Percentiles rank a stretch among this genome's conserved stretches.
Conservation (phyloP, 202 grass and related monocot species). For the Zoysia matrella region DNA sequence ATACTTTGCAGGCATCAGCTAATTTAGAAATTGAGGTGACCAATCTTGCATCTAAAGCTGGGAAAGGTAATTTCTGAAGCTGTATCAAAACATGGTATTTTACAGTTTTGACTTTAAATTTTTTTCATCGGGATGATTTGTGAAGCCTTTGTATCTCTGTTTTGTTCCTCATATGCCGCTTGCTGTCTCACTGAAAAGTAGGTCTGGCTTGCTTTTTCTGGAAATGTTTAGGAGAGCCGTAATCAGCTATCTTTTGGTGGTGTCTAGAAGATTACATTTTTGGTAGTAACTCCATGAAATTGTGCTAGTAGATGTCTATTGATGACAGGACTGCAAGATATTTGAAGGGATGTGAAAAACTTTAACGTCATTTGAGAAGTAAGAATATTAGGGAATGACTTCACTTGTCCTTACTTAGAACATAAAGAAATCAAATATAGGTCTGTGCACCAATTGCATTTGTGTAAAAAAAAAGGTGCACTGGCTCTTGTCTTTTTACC, state of each 20-base stretch:
- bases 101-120: constrained; percentile 23
- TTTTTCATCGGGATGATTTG: not conserved
- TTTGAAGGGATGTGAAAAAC: too few species aligned
- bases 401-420: not conserved
- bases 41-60: constrained; percentile 91
- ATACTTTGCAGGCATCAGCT: constrained; percentile 76
- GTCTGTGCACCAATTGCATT: not conserved
- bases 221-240: not conserved
- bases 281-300: not conserved
- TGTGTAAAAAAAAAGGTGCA: not conserved
- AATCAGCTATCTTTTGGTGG: not conserved
- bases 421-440: not conserved
- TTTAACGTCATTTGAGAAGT: too few species aligned
- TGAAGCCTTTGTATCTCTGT: not conserved
- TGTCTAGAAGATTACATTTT: not conserved
- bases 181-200: not conserved
- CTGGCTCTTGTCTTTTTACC: not conserved
- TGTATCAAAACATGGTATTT: constrained; percentile 35
- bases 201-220: not conserved
- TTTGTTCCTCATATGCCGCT: not conserved
- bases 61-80: constrained; percentile 71
- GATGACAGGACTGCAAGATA: not conserved
- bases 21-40: constrained; percentile 98
- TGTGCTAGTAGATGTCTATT: not conserved
- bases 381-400: not conserved